Conservation (phyloP, 371 early-diverging fungal genomes). For the Haplosporangium sp. region DNA sequence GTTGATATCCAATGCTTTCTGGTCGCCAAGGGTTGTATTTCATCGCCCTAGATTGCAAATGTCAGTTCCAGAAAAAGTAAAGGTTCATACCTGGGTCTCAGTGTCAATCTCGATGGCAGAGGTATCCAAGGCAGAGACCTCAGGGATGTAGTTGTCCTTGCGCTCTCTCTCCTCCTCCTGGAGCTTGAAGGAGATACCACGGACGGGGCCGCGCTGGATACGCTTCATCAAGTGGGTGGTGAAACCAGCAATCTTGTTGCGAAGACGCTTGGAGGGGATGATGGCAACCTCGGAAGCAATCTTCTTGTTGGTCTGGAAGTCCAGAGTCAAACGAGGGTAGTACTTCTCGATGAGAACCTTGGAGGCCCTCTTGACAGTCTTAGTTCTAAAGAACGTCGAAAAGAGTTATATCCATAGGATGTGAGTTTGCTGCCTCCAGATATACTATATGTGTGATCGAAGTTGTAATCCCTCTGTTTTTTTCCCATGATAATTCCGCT, state of each 20-base stretch:
- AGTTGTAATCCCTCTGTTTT: background rate
- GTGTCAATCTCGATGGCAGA: slow-evolving; percentile 96
- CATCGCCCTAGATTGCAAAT: background rate
- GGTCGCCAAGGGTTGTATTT: too few relatives aligned
- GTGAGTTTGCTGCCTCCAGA: slow-evolving; percentile 1
- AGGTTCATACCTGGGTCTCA: slow-evolving; percentile 78
- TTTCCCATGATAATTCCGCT: background rate
- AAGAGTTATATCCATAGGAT: background rate
- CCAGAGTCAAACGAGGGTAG: slow-evolving; percentile 98
- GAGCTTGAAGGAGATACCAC: slow-evolving; percentile 99
- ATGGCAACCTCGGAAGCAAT: slow-evolving; percentile 98
- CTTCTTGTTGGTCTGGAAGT: slow-evolving; percentile 99
- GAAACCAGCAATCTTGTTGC: slow-evolving; percentile 99
- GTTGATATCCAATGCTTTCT: too few relatives aligned
- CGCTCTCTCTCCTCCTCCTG: slow-evolving; percentile 99
- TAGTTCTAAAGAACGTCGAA: slow-evolving; percentile 74
- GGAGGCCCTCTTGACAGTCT: slow-evolving; percentile 99
- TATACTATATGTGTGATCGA: background rate
- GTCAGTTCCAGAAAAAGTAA: slow-evolving; percentile 1
- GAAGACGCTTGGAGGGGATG: slow-evolving; percentile 99
- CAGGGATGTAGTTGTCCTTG: slow-evolving; percentile 99
- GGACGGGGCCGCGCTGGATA: slow-evolving; percentile 98
- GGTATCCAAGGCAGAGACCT: slow-evolving; percentile 97
- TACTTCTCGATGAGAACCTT: slow-evolving; percentile 99
- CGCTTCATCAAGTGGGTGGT: slow-evolving; percentile 99